Evolutionary conservation across 2,329 filamentous ascomycete genomes (phyloP).

Genomic region (Graphiopsis chlorocephala): DNA sequence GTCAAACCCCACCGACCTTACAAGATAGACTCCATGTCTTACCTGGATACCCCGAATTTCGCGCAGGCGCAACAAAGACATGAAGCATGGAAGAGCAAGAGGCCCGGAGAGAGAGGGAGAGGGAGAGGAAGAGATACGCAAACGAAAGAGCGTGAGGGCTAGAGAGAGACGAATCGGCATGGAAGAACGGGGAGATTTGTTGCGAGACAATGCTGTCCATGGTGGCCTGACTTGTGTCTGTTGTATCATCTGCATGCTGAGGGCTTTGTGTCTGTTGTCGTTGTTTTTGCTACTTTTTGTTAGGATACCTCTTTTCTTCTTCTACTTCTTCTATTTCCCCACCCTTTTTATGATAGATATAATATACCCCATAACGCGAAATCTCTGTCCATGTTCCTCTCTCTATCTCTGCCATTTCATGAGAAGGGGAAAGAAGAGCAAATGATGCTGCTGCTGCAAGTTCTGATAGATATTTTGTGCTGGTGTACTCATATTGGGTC

Average conservation of each 20-base stretch:
- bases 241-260: background rate
- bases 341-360: conserved; percentile 3
- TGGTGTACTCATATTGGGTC: background rate
- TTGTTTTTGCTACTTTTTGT: background rate
- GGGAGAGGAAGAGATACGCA: background rate
- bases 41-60: background rate
- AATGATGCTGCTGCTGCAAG: background rate
- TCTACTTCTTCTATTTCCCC: background rate
- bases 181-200: background rate
- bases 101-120: background rate
- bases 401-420: background rate
- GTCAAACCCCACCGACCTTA: background rate
- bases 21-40: background rate
- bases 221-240: background rate
- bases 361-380: conserved; percentile 16
- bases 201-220: background rate
- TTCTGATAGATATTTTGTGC: background rate
- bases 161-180: no score
- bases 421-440: background rate
- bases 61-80: conserved; percentile 1
- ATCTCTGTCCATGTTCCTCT: background rate
- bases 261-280: background rate
- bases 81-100: background rate
- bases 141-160: background rate
- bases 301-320: conserved; percentile 11